Percentiles rank a stretch among this genome's conserved stretches.
These are phyloP conservation scores for Oidium heveae DNA, from an alignment of 2,329 filamentous ascomycete genomes.

Conservation along the genomic window DNA sequence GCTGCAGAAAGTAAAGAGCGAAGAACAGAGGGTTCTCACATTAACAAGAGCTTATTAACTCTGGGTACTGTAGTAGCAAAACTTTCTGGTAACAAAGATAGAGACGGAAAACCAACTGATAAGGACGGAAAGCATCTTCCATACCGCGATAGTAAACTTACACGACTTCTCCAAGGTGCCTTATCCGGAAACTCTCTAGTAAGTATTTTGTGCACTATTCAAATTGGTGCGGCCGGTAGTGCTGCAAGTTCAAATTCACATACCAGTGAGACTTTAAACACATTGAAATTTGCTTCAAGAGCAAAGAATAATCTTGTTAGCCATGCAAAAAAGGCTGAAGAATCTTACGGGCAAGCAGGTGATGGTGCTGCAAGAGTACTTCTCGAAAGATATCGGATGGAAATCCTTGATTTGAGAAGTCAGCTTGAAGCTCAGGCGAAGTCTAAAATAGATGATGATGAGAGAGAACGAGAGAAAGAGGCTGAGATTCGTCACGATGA, in stretches of 20 bases:
- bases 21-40: conserved; percentile 82
- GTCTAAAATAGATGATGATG: conserved; percentile 38
- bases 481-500: conserved; percentile 75
- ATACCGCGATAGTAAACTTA: conserved; percentile 94
- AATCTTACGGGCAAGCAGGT: conserved; percentile 55
- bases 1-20: conserved; percentile 89
- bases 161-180: conserved; percentile 71
- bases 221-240: conserved; percentile 56
- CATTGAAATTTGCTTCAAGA: conserved; percentile 83
- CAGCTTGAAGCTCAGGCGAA: conserved; percentile 71
- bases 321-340: conserved; percentile 83
- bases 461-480: conserved; percentile 51
- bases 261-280: conserved; percentile 76
- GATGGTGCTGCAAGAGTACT: conserved; percentile 72
- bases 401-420: conserved; percentile 57
- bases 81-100: conserved; percentile 74
- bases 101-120: conserved; percentile 43
- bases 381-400: conserved; percentile 77
- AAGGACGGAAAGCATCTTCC: conserved; percentile 83
- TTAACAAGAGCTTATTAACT: conserved; percentile 93
- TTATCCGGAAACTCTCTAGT: conserved; percentile 83
- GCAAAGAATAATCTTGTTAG: conserved; percentile 97
- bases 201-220: conserved; percentile 91
- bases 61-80: conserved; percentile 85
- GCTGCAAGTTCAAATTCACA: conserved; percentile 47